Evolutionary conservation across 306 rosid genomes (phyloP).

Genomic region (Chamaecrista fasciculata): DNA sequence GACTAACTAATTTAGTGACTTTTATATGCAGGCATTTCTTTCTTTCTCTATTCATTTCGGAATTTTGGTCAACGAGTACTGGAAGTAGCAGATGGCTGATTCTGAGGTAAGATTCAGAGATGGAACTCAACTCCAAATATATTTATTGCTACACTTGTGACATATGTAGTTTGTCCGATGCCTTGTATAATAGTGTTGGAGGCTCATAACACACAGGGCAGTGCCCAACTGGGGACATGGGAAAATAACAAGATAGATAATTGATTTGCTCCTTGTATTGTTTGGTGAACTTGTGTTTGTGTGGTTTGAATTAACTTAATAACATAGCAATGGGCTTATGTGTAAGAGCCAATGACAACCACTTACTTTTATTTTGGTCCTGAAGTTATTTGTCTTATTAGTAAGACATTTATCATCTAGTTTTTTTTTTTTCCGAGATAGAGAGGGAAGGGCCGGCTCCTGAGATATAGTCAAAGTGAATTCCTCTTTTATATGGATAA

Average conservation of each 20-base stretch:
- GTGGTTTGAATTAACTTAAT: too few species aligned
- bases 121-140: not conserved
- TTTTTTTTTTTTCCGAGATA: too few species aligned
- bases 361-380: too few species aligned
- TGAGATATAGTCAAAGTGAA: not conserved
- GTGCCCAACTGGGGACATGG: not conserved
- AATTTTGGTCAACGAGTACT: constrained; percentile 22
- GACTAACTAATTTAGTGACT: constrained; percentile 13
- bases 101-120: constrained; percentile 56
- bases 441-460: too few species aligned
- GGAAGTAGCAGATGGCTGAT: constrained; percentile 50
- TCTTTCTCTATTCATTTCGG: not conserved
- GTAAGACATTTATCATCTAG: too few species aligned
- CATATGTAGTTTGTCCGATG: not conserved
- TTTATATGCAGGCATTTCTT: constrained; percentile 20
- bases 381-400: too few species aligned
- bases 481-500: not conserved
- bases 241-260: too few species aligned
- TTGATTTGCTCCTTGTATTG: not conserved
- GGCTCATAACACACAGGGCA: not conserved
- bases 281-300: too few species aligned
- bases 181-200: not conserved
- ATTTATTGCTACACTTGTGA: not conserved
- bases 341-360: not conserved
- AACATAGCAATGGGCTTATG: too few species aligned